Evolutionary conservation across 257 asterid genomes (phyloP).

Genomic region (Asclepias syriaca): DNA sequence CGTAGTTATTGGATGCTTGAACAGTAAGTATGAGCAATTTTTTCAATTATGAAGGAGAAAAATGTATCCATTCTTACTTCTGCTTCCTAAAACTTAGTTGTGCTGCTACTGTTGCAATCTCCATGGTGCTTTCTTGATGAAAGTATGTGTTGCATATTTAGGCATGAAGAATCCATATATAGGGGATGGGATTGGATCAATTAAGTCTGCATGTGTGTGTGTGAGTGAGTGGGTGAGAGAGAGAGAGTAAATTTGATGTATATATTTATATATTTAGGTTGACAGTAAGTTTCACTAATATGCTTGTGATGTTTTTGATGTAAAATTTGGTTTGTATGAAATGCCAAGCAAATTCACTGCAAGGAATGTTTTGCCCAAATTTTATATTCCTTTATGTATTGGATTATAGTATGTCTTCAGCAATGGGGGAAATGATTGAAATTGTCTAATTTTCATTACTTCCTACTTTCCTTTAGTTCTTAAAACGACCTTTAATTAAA

Average conservation of each 20-base stretch:
- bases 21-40: constrained; percentile 50
- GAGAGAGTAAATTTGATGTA: too few species aligned
- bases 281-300: background rate
- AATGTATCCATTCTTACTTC: background rate
- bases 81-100: constrained; percentile 10
- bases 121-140: background rate
- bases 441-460: background rate
- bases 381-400: background rate
- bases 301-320: background rate
- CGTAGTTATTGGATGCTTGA: constrained; percentile 99
- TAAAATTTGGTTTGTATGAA: background rate
- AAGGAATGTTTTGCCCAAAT: background rate
- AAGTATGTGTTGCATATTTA: background rate
- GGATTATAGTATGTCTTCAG: background rate
- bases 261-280: too few species aligned
- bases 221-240: too few species aligned
- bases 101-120: background rate
- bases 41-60: background rate
- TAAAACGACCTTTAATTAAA: background rate
- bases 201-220: too few species aligned
- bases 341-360: background rate
- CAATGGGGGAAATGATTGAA: background rate
- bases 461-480: background rate
- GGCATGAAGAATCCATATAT: background rate
- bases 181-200: background rate